Evolutionary conservation across 2,329 filamentous ascomycete species (phyloP), one percentile per base, ranked within the genome.

Genomic region (Alternaria incomplexa): DNA sequence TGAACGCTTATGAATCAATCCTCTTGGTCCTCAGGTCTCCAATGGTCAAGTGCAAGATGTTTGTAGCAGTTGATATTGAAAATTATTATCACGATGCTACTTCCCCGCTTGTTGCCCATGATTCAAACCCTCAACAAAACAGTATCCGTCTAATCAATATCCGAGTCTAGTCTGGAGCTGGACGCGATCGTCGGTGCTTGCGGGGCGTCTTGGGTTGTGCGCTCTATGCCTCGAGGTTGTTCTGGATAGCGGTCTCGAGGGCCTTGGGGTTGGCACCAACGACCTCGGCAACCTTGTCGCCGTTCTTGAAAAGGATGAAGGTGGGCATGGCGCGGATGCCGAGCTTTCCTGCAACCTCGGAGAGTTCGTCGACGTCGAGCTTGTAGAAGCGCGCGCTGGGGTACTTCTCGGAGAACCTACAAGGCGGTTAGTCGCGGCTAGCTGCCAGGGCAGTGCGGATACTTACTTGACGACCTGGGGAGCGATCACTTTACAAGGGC

Each of bases 291-390:
- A 89, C 81, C 85, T 92, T 91, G 80, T 92, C 80, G 69, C 91
- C 93, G 71, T 90, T 81, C 86, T 93, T 92, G 88, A 93, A 97
- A 76, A 96, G 81, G 60, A 91, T 76, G 84, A 98, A 97, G 26
- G 93, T 96, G 59, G 95, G 94, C 93, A 98, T 97, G 79, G 94
- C 93, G 73, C 92, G 89, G 80, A 98, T 88, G 68, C 88, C 88
- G 67, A 96, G 89, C 78, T 96, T 89, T 74, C 90, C 86, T 30
- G 92, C 89, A 53, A 97, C 86, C 1, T 92, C 89, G 70, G 89
- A 84, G 44, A 95, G 84, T 68, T 93, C 85, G 81, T 97, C 94
- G 73, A 97, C 93, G 81, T 98, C 93, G 78, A 97, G 85, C 87
- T 97, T 96, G 87, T 89, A 89, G 83, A 97, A 97, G 81, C 88